Evolutionary conservation across 2,329 filamentous ascomycete species (phyloP), one percentile per base, ranked within the genome.

Genomic region (Sclerotinia trifoliorum): DNA sequence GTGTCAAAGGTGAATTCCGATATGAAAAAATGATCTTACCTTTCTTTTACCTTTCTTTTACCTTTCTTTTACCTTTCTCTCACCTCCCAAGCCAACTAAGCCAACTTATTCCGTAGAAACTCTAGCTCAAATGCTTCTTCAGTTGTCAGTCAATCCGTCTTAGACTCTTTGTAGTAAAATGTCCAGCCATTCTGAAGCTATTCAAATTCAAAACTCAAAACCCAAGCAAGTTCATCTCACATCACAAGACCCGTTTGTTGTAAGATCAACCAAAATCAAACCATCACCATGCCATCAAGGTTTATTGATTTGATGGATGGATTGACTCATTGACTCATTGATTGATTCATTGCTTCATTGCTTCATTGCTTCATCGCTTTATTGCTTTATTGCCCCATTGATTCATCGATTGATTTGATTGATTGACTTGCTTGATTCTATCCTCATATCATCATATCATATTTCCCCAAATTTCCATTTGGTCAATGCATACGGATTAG

Each of bases 281-380:
- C 55, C 10, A 44, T 58, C 35, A 26, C 55, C 35, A 26, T 44
- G 26, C 10, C 57, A 32, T 61, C 42, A 48, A 48, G 26, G 46
- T 51, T 63, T 63, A 63, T 44, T 58, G 42, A 61, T 44, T 44
- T 60, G 35, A 52, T 29, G 17, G n/a, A 44, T 60, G 29, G 24
- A 60, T 60, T 39, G 32, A 35, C 32, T 55, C 15, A 56, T 35
- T 56, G 54, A 56, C 13, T 39, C 10, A 39, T 13, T 39, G 39
- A 39, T 13, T 39, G 39, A 63, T 44, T 58, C 17, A 60, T 13
- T 60, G 35, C 29, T 52, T 29, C 15, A 44, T 46, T 46, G 24
- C 46, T 61, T 39, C 1, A 39, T 35, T 35, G 32, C 3, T 35
- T 35, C 32, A 35, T 35, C 6, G 32, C 29, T 29, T 29, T 5